Evolutionary conservation across 2,329 filamentous ascomycete species (phyloP).

Genomic region (Paraphaeosphaeria sporulosa): DNA sequence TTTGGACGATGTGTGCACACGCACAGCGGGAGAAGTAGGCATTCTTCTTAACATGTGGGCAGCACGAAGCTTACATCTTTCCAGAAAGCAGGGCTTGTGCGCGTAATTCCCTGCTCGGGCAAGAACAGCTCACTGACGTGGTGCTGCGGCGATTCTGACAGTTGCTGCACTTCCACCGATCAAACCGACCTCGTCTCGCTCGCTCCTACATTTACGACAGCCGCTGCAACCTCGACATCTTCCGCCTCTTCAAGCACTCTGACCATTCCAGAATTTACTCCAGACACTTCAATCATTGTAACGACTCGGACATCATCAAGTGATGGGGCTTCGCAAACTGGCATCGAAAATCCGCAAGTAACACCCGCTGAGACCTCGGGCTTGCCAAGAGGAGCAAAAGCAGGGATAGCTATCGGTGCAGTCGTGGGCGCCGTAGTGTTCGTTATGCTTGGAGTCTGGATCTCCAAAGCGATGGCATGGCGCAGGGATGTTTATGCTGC

Average conservation of each 20-base stretch:
- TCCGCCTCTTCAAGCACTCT: not conserved
- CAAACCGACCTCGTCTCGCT: not conserved
- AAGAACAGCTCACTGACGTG: slow-evolving; percentile 2
- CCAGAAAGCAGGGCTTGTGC: not conserved
- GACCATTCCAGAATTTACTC: not conserved
- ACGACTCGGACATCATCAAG: not conserved
- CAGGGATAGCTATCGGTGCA: not conserved
- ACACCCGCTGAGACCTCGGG: not conserved
- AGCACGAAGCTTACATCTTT: not conserved
- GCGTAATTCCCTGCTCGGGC: not conserved
- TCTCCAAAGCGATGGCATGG: slow-evolving; percentile 4
- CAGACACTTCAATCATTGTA: not conserved
- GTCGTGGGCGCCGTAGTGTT: not conserved
- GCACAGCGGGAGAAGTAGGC: not conserved
- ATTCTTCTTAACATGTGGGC: not conserved
- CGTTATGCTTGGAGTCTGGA: not conserved
- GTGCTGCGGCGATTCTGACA: slow-evolving; percentile 3
- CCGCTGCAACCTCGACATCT: not conserved
- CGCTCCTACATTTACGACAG: not conserved
- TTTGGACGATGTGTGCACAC: not conserved
- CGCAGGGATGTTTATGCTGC: not conserved
- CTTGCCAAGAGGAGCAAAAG: not conserved
- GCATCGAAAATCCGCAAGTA: not conserved
- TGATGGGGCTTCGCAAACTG: not conserved
- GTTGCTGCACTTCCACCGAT: slow-evolving; percentile 2